A percentile compares a stretch with the other conserved stretches of the same genome.
phyloP scores from a whole-genome alignment of 2,329 filamentous ascomycete species.

The Periconia macrospinosa region DNA sequence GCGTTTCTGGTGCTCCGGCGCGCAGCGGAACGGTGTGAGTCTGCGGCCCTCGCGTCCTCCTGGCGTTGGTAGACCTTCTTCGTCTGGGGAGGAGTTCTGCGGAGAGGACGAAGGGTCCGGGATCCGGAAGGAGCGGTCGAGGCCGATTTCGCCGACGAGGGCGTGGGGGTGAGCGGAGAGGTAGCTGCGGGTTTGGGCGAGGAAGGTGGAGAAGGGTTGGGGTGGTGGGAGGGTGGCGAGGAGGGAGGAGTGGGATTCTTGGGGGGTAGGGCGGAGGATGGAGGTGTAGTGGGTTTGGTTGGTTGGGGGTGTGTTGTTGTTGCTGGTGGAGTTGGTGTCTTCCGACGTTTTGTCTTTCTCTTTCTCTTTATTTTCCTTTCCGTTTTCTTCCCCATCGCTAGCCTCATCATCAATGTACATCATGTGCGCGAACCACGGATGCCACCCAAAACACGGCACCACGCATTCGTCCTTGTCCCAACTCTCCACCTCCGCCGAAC shows the following conservation, averaged over 20 bases:
- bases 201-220: conserved; percentile 59
- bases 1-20: conserved; percentile 67
- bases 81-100: conserved; percentile 19
- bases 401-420: conserved; percentile 55
- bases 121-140: conserved; percentile 77
- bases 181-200: conserved; percentile 58
- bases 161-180: conserved; percentile 63
- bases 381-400: background rate
- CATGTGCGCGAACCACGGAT: conserved; percentile 83
- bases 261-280: conserved; percentile 60
- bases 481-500: conserved; percentile 23
- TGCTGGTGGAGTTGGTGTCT: background rate
- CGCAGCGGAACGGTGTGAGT: conserved; percentile 69
- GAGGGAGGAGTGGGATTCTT: conserved; percentile 3
- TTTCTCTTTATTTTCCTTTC: conserved; percentile 5
- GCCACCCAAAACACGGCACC: conserved; percentile 81
- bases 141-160: conserved; percentile 74
- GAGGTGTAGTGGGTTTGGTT: conserved; percentile 64
- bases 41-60: conserved; percentile 71
- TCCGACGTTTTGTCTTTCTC: conserved; percentile 26
- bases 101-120: conserved; percentile 60
- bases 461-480: conserved; percentile 48
- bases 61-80: conserved; percentile 60
- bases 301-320: conserved; percentile 36
- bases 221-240: conserved; percentile 62